These are phyloP conservation scores for Chaetomium sp. DNA, from an alignment of 2,329 filamentous ascomycete species.

Conservation along the genomic window DNA sequence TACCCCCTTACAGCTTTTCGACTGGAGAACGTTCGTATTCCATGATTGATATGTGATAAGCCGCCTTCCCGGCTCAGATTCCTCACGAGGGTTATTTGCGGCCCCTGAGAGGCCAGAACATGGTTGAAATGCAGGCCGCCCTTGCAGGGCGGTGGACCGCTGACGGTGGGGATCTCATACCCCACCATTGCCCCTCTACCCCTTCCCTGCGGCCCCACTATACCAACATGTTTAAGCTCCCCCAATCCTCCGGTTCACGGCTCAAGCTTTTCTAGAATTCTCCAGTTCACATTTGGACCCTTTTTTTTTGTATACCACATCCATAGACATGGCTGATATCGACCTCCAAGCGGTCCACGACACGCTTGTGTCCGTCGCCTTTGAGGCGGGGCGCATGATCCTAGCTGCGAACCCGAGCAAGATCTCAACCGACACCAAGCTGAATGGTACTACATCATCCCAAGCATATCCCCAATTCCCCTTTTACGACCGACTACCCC, in stretches of 20 bases:
- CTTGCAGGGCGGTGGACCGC: too few species aligned
- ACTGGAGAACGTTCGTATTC: too few species aligned
- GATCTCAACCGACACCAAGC: slow-evolving; percentile 53
- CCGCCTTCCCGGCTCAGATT: too few species aligned
- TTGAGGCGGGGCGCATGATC: slow-evolving; percentile 60
- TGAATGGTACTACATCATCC: slow-evolving; percentile 47
- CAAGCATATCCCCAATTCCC: neutral
- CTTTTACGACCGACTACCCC: neutral
- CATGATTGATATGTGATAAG: too few species aligned
- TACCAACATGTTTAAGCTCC: neutral
- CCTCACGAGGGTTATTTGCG: too few species aligned
- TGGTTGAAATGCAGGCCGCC: too few species aligned
- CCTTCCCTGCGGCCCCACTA: too few species aligned
- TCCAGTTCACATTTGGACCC: neutral
- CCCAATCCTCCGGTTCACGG: neutral
- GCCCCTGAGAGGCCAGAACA: too few species aligned
- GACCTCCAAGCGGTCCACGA: slow-evolving; percentile 58
- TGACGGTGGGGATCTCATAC: too few species aligned
- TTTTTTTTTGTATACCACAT: neutral
- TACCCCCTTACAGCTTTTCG: too few species aligned
- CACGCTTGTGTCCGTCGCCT: slow-evolving; percentile 52
- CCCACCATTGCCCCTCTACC: too few species aligned
- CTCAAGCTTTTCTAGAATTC: neutral
- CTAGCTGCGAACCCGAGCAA: slow-evolving; percentile 53
- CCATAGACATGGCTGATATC: slow-evolving; percentile 43